Evolutionary conservation across 75 land plant species (phyloP).

Genomic region (Cupressus sempervirens): DNA sequence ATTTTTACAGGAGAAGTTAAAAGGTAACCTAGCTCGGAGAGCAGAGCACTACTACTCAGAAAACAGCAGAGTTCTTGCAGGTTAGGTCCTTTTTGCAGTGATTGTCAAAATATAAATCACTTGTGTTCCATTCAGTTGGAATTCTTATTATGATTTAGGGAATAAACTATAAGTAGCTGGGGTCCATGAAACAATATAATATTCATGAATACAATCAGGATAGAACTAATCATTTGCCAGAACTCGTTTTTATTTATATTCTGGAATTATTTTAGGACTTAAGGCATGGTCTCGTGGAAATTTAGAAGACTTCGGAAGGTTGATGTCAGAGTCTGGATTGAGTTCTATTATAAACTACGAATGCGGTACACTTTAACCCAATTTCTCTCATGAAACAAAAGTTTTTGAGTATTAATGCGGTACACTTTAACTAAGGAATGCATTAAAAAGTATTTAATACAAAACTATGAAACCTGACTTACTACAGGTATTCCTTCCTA

Average conservation of each 20-base stretch:
- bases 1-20: constrained; percentile 38
- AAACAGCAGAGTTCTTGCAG: constrained; percentile 55
- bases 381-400: not conserved
- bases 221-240: not conserved
- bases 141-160: not conserved
- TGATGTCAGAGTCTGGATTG: constrained; percentile 66
- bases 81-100: constrained; percentile 17
- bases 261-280: constrained; percentile 38
- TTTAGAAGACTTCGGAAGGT: constrained; percentile 57
- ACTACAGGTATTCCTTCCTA: not conserved
- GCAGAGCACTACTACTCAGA: constrained; percentile 86
- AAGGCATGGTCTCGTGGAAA: constrained; percentile 61
- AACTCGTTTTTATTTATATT: not conserved
- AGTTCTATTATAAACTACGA: constrained; percentile 87
- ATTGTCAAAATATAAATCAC: not conserved
- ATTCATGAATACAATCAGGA: not conserved
- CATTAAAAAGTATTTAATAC: not conserved
- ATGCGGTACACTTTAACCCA: constrained; percentile 47
- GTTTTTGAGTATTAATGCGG: not conserved
- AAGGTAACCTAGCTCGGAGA: constrained; percentile 50
- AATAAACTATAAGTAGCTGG: not conserved
- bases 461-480: not conserved
- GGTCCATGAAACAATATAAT: not conserved
- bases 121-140: not conserved
- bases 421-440: not conserved